Percentiles rank a stretch among this genome's conserved stretches.
phyloP scores from a whole-genome alignment of 345 rosid genomes.

The Geranium brycei region DNA sequence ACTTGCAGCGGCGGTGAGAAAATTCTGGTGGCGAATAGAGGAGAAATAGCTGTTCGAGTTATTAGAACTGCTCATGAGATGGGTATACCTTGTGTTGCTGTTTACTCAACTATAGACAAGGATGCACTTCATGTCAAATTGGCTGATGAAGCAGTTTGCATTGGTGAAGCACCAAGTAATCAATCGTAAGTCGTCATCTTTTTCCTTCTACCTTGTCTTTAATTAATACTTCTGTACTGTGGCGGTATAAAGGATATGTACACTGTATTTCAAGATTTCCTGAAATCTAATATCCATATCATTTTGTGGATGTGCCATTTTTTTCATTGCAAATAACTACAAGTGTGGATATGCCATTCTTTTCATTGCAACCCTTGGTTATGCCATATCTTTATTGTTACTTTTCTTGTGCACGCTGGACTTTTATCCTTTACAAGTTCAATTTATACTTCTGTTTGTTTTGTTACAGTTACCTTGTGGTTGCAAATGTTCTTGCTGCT shows the following conservation, averaged over 20 bases:
- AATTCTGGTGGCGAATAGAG: slow-evolving; percentile 86
- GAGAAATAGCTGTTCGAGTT: slow-evolving; percentile 93
- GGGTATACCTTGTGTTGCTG: slow-evolving; percentile 98
- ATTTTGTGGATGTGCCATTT: no score
- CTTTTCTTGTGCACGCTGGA: no score
- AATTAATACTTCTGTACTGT: not conserved
- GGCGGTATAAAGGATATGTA: not conserved
- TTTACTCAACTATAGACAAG: slow-evolving; percentile 87
- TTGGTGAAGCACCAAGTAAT: slow-evolving; percentile 97
- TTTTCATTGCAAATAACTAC: no score
- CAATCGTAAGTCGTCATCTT: slow-evolving; percentile 61
- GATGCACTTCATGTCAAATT: slow-evolving; percentile 92
- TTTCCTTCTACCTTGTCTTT: not conserved
- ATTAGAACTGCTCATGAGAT: slow-evolving; percentile 91
- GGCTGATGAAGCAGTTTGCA: slow-evolving; percentile 94
- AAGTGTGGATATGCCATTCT: no score
- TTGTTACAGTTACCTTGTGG: slow-evolving; percentile 56
- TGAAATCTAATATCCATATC: no score
- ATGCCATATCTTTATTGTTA: no score
- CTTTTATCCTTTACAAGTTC: no score
- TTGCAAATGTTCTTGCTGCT: slow-evolving; percentile 86
- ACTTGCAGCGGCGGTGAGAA: slow-evolving; percentile 52
- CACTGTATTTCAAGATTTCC: no score
- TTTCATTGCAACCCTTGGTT: no score
- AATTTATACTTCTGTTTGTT: not conserved